Base-by-base conservation (phyloP, 2,329 filamentous ascomycete genomes). In the Purpureocillium lavendulum region DNA sequence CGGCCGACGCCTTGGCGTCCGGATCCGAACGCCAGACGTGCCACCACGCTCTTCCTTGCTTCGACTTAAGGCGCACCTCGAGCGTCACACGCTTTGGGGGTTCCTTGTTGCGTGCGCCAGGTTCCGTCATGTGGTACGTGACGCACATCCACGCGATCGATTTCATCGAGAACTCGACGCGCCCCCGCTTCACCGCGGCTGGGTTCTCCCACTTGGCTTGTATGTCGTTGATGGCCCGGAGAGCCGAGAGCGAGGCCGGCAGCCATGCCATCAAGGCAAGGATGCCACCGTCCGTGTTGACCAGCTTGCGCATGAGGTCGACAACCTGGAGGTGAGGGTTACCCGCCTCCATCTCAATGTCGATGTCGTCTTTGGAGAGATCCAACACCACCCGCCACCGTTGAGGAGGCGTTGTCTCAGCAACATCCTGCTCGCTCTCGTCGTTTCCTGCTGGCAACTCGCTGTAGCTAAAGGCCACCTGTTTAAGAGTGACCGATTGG, bases 381-480 rank as follows among this genome's bases (percentile, higher is more conserved):
- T 78, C 71, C 32, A 87, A 62, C 3, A 67, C 66, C 3, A 80
- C 77, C 43, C 63, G 67, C 69, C 75, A 75, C 28, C 53, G 64
- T 38, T 43, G 43, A 24, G 39, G 29, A 18, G 39, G 14, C 9
- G 39, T 26, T 10, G 21, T 12, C 35, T 51, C 48, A 13, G 41
- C 29, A 4, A 7, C 39, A 6, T 40, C 33, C 24, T 42, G 24
- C 4, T 38, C 16, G 9, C 4, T 24, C 8, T 43, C 29, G 9
- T 40, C 7, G 24, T 35, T 8, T 28, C 38, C 17, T 38, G 35
- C 15, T 34, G 33, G 17, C 15, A 43, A 39, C 30, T 65, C 57
- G 38, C 66, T 67, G 56, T 92, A 94, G n/a, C 69, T 75, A 56
- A 92, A 87, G 3, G 73, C 64, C 6, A 92, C 71, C 45, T 74